These are phyloP conservation scores for Pseudocercospora fijiensis DNA, from an alignment of 2,329 filamentous ascomycete genomes.

Conservation along the genomic window DNA sequence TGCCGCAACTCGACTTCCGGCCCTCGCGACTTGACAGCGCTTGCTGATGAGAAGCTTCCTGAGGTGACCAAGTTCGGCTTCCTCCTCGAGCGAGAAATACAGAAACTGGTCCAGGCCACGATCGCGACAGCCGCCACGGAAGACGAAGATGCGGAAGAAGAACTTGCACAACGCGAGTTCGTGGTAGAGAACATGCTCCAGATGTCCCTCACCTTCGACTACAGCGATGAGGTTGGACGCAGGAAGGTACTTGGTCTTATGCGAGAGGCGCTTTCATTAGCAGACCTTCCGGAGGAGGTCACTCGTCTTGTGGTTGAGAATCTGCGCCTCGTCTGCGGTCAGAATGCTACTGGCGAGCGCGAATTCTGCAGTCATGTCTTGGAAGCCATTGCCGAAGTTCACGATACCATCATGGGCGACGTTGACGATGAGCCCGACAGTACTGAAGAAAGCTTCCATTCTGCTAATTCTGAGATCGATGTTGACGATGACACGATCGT, in stretches of 20 bases:
- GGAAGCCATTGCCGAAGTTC: conserved; percentile 93
- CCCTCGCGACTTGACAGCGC: conserved; percentile 69
- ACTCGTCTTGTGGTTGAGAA: conserved; percentile 85
- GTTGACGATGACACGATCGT: conserved; percentile 52
- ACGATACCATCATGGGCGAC: conserved; percentile 79
- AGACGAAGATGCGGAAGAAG: conserved; percentile 65
- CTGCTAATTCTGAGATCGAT: conserved; percentile 81
- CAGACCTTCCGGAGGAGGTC: conserved; percentile 86
- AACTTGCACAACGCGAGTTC: conserved; percentile 88
- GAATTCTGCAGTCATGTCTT: conserved; percentile 84
- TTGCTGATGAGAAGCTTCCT: conserved; percentile 90
- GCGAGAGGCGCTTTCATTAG: conserved; percentile 77
- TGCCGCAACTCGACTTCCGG: conserved; percentile 63
- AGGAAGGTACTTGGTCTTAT: conserved; percentile 94
- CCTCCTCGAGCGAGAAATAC: conserved; percentile 78
- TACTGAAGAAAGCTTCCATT: conserved; percentile 81
- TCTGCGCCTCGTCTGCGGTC: conserved; percentile 78
- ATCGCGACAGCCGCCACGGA: conserved; percentile 53
- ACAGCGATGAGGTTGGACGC: conserved; percentile 93
- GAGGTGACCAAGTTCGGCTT: conserved; percentile 90
- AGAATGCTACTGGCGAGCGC: conserved; percentile 69
- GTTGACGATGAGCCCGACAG: conserved; percentile 55
- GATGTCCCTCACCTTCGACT: conserved; percentile 88
- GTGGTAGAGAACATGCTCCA: conserved; percentile 93
- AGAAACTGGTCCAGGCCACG: conserved; percentile 64